Evolutionary conservation across 1,139 yeast genomes (phyloP), one percentile per base, ranked within the genome.

Genomic region (Hansenula sp.): DNA sequence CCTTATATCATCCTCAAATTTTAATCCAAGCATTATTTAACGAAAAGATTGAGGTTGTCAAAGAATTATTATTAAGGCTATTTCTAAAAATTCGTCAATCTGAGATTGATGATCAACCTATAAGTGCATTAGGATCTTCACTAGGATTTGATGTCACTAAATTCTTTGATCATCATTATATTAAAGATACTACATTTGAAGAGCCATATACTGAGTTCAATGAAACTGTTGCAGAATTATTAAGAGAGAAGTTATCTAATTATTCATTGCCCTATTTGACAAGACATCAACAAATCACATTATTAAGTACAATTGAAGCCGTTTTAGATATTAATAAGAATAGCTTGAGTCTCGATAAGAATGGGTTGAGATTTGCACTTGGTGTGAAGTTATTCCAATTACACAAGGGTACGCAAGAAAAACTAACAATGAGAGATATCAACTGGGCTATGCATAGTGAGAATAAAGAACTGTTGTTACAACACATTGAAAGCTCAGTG

Each of bases 1-100:
- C 97, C 0, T 65, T 89, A 1, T 92, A 86, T 54, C 97, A 92
- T 56, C 98, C 98, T 0, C 96, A 89, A 59, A 74, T 88, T 44
- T 64, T 92, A 32, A 82, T 89, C 38, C 97, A 90, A 57, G 68
- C 83, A 4, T 61, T 90, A 16, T 82, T 83, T 53, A 75, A 79
- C 52, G 82, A 80, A 28, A 80, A 83, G 50, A 51, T 74, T 11
- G 63, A 65, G 6, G 57, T 80, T 5, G 94, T 81, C 1, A 73
- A 79, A 46, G 73, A 69, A 30, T 70, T 90, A 1, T 55, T 90
- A 21, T 64, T 75, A 6, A 63, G 68, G 16, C 64, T 90, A 33
- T 76, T 77, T 44, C 60, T 73, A 17, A 65, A 61, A 21, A 58
- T 82, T 31, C 62, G 95, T 44, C 73, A 72, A 39, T 62, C 71